Percentiles rank a stretch among this genome's conserved stretches.
These are phyloP conservation scores for Aspergillus piperis DNA, from an alignment of 2,329 filamentous ascomycete genomes.

Conservation along the genomic window DNA sequence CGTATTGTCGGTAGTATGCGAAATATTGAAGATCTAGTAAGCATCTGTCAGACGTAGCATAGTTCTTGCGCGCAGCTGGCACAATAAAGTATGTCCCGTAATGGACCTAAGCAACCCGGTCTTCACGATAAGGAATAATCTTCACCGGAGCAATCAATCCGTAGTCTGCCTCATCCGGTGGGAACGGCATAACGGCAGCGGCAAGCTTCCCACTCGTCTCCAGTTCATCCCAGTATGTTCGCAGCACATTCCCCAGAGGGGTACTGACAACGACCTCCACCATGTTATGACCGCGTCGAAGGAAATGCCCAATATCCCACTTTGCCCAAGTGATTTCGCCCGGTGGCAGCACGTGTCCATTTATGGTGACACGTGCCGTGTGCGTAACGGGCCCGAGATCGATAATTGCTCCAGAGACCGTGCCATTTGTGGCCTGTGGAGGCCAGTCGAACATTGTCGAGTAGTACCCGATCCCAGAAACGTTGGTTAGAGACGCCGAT, in stretches of 20 bases:
- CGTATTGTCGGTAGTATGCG: no score
- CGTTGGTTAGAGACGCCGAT: slow-evolving; percentile 26
- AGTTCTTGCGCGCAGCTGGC: no score
- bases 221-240: background rate
- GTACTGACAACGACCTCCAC: background rate
- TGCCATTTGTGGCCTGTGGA: background rate
- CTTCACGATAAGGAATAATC: background rate
- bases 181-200: background rate
- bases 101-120: background rate
- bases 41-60: no score
- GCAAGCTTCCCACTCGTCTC: background rate
- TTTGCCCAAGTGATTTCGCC: slow-evolving; percentile 14
- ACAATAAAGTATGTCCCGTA: no score
- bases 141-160: background rate
- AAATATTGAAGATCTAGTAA: no score
- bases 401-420: slow-evolving; percentile 17
- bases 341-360: slow-evolving; percentile 13
- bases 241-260: background rate
- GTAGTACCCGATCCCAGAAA: slow-evolving; percentile 27
- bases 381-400: slow-evolving; percentile 16
- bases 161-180: background rate
- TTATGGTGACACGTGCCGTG: slow-evolving; percentile 12
- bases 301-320: background rate
- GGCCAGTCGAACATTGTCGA: slow-evolving; percentile 18
- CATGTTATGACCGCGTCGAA: background rate